Evolutionary conservation across 2,329 filamentous ascomycete species (phyloP).

Genomic region (Aspergillus sp.): DNA sequence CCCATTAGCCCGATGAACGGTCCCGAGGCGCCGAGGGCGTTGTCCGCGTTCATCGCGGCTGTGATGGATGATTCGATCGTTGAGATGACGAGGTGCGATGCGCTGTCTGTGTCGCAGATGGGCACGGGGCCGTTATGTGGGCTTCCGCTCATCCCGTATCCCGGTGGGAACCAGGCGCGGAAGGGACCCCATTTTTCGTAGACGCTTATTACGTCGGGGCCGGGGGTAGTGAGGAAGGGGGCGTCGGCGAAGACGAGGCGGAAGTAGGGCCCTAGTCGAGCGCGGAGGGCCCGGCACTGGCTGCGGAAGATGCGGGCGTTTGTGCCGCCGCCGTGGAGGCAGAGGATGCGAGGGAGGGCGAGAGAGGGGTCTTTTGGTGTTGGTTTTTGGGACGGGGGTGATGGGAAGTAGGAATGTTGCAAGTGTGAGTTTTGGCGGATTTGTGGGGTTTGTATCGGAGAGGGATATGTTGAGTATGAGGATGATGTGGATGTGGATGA

Average conservation of each 20-base stretch:
- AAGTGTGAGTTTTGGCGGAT: neutral
- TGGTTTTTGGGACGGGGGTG: neutral
- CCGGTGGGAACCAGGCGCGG: conserved; percentile 53
- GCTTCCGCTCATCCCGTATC: conserved; percentile 56
- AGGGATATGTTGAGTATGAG: neutral
- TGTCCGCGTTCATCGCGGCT: conserved; percentile 56
- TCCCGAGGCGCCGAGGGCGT: conserved; percentile 55
- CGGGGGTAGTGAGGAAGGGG: conserved; percentile 46
- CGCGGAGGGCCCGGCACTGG: conserved; percentile 10
- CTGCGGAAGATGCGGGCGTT: conserved; percentile 11
- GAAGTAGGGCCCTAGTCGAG: neutral
- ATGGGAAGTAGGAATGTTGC: neutral
- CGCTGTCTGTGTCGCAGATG: neutral
- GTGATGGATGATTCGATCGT: conserved; percentile 50
- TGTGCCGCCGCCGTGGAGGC: conserved; percentile 18
- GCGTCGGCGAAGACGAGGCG: conserved; percentile 13
- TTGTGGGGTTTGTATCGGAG: neutral
- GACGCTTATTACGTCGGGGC: conserved; percentile 65
- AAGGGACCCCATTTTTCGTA: conserved; percentile 72
- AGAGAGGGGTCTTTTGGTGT: neutral
- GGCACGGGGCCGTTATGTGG: conserved; percentile 22
- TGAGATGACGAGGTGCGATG: conserved; percentile 52
- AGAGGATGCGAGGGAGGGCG: conserved; percentile 12
- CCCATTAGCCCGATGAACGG: conserved; percentile 66
- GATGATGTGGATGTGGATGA: neutral